A percentile compares a stretch with the other conserved stretches of the same genome.
These are phyloP conservation scores for Leonotis leonurus DNA, from an alignment of 257 asterid genomes.

Conservation along the genomic window DNA sequence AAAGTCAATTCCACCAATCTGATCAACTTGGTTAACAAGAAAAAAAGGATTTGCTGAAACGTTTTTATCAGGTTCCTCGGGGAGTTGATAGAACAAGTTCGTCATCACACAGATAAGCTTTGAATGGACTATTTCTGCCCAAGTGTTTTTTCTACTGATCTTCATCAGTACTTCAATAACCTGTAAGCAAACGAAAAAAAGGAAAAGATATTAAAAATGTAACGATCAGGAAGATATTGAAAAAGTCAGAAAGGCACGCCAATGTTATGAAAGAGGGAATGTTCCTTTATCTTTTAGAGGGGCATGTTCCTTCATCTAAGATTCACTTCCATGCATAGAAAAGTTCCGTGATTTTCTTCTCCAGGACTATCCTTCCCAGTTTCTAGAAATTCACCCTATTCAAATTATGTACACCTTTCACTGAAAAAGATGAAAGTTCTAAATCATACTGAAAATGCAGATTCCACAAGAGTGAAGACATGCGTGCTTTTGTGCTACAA, in stretches of 20 bases:
- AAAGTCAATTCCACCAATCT: constrained; percentile 90
- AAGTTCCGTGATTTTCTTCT: not conserved
- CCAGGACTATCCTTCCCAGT: not conserved
- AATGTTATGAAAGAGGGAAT: too few species aligned
- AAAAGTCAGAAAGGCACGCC: too few species aligned
- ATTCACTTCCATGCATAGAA: too few species aligned
- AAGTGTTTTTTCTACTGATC: constrained; percentile 77
- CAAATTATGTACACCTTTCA: too few species aligned
- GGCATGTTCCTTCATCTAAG: too few species aligned
- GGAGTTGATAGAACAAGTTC: constrained; percentile 78
- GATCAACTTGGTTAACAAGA: constrained; percentile 82
- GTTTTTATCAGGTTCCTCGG: constrained; percentile 58
- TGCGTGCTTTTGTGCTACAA: too few species aligned
- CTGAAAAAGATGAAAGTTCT: too few species aligned
- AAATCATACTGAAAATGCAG: too few species aligned
- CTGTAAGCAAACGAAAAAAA: constrained; percentile 35
- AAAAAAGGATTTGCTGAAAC: constrained; percentile 60
- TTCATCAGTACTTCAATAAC: constrained; percentile 75
- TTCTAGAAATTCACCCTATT: not conserved
- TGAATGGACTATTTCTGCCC: constrained; percentile 97
- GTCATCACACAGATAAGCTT: constrained; percentile 93
- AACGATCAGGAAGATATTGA: too few species aligned
- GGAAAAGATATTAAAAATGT: too few species aligned
- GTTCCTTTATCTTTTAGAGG: too few species aligned
- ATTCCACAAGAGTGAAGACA: too few species aligned